A percentile compares a stretch with the other conserved stretches of the same genome.
These are phyloP conservation scores for Kodamaea anthophila DNA, from an alignment of 1,139 yeast species.

Conservation along the genomic window DNA sequence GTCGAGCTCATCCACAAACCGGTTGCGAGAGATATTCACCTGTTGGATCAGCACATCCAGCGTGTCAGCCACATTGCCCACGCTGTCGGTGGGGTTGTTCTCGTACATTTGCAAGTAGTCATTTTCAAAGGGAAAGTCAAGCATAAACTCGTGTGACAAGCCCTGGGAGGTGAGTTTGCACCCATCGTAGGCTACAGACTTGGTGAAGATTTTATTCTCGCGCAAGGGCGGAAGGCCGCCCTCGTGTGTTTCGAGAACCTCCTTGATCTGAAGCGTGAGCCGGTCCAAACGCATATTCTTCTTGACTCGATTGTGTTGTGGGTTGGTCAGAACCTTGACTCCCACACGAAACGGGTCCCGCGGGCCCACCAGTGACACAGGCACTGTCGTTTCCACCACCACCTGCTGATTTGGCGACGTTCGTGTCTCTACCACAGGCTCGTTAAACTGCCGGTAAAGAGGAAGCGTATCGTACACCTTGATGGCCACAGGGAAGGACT, in stretches of 20 bases:
- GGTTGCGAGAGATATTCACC: constrained; percentile 13
- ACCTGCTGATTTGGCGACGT: constrained; percentile 39
- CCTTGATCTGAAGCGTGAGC: constrained; percentile 45
- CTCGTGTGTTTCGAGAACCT: constrained; percentile 42
- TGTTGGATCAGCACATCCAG: constrained; percentile 10
- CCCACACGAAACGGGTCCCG: constrained; percentile 36
- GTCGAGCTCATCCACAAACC: constrained; percentile 19
- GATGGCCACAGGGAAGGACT: constrained; percentile 41
- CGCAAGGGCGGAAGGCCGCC: constrained; percentile 40
- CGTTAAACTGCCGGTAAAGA: constrained; percentile 46
- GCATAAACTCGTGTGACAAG: constrained; percentile 19
- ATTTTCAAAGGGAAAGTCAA: constrained; percentile 33
- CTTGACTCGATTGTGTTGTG: constrained; percentile 26
- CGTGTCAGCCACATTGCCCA: no score
- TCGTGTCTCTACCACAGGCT: constrained; percentile 37
- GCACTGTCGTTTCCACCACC: constrained; percentile 36
- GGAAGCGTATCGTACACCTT: constrained; percentile 50
- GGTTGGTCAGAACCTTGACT: constrained; percentile 34
- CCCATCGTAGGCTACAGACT: constrained; percentile 20
- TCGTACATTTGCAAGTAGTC: constrained; percentile 27
- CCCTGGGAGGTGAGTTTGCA: constrained; percentile 28
- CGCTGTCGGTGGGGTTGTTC: constrained; percentile 5
- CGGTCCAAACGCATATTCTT: constrained; percentile 39
- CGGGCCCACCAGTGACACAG: constrained; percentile 48
- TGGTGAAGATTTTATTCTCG: constrained; percentile 29